Evolutionary conservation across 495 filamentous ascomycete species (phyloP).

Genomic region (Sordaria brevicollis): DNA sequence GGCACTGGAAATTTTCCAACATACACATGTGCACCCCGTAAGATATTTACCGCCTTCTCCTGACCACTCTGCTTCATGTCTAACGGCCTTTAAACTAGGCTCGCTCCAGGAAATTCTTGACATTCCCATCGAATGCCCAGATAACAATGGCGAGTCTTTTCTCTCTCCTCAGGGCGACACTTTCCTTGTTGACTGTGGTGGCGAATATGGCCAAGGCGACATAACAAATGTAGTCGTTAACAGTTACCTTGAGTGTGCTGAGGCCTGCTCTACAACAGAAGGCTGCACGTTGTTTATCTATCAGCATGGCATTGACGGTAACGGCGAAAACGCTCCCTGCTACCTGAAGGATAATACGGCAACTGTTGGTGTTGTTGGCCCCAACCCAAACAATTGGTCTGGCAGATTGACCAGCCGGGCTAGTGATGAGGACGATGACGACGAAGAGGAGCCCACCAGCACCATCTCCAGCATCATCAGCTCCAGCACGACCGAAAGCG

Average conservation of each 20-base stretch:
- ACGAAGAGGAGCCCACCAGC: too few species aligned
- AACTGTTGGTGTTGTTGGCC: neutral
- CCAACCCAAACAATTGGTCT: neutral
- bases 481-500: too few species aligned
- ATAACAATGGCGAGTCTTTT: neutral
- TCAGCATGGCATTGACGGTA: neutral
- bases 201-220: neutral
- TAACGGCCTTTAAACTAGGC: neutral
- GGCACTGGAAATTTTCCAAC: neutral
- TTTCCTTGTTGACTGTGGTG: neutral
- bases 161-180: neutral
- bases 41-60: neutral
- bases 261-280: neutral
- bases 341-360: neutral
- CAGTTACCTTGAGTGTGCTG: neutral
- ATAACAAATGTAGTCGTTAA: neutral
- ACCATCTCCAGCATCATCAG: too few species aligned
- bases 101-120: neutral
- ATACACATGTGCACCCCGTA: neutral
- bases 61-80: neutral
- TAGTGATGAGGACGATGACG: neutral
- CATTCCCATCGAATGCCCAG: neutral
- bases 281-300: neutral
- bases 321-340: neutral
- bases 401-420: neutral